Evolutionary conservation across 345 rosid genomes (phyloP).

Genomic region (Excoecaria agallocha): DNA sequence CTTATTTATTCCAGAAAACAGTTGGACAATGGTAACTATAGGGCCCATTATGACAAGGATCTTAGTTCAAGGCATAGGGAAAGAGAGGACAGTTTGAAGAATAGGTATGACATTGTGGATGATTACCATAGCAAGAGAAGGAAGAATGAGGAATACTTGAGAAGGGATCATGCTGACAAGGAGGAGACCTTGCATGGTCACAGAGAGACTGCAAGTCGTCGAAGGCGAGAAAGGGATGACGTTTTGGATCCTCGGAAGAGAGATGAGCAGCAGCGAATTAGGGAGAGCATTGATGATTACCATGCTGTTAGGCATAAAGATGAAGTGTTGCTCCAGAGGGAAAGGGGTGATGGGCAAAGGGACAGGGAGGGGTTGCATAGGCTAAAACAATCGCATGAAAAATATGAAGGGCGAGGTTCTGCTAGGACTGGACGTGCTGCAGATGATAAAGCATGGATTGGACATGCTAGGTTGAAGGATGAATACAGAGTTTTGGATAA

Average conservation of each 20-base stretch:
- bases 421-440: conserved; percentile 56
- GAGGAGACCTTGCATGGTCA: conserved; percentile 56
- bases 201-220: conserved; percentile 60
- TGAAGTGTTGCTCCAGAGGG: conserved; percentile 65
- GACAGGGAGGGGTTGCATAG: conserved; percentile 67
- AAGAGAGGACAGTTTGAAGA: conserved; percentile 57
- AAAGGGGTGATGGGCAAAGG: conserved; percentile 65
- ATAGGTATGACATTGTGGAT: conserved; percentile 50
- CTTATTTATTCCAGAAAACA: conserved; percentile 59
- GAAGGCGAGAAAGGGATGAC: conserved; percentile 79
- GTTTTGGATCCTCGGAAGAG: conserved; percentile 64
- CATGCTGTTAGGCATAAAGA: conserved; percentile 74
- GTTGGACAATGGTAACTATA: conserved; percentile 61
- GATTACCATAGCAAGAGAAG: conserved; percentile 72
- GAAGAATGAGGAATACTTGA: conserved; percentile 66
- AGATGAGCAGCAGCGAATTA: conserved; percentile 70
- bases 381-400: conserved; percentile 54
- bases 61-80: conserved; percentile 48
- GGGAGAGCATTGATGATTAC: conserved; percentile 68
- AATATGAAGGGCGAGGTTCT: conserved; percentile 61
- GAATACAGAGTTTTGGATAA: conserved; percentile 62
- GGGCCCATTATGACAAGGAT: conserved; percentile 58
- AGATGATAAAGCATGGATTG: conserved; percentile 69
- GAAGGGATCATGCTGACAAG: conserved; percentile 59
- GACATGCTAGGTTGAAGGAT: conserved; percentile 54